Percentiles rank a stretch among this genome's conserved stretches.
phyloP scores from a whole-genome alignment of 768 basidiomycete species.

The Sarcomyxa edulis region DNA sequence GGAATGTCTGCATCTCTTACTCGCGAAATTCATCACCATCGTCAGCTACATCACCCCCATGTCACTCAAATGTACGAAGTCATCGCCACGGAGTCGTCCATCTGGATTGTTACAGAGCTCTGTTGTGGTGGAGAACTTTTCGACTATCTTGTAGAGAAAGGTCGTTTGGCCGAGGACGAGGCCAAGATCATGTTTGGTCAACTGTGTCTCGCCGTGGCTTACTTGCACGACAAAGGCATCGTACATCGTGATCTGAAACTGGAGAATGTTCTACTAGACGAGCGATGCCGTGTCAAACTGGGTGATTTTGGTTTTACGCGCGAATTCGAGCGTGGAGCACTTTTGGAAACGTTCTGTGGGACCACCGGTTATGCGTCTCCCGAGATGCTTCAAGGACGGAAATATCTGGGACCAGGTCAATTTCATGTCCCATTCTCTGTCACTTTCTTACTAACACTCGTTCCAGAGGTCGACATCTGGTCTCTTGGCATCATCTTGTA shows the following conservation, averaged over 20 bases:
- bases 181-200: constrained; percentile 91
- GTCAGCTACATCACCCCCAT: constrained; percentile 92
- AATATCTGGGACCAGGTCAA: constrained; percentile 86
- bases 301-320: constrained; percentile 95
- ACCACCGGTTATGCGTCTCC: constrained; percentile 93
- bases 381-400: constrained; percentile 84
- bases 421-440: constrained; percentile 5
- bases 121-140: constrained; percentile 97
- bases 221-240: constrained; percentile 87
- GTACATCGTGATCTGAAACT: constrained; percentile 97
- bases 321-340: constrained; percentile 72
- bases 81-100: constrained; percentile 90
- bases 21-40: constrained; percentile 97
- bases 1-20: constrained; percentile 87
- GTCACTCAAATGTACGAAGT: constrained; percentile 97
- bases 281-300: constrained; percentile 85
- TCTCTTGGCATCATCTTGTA: constrained; percentile 92
- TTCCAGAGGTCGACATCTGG: constrained; percentile 90
- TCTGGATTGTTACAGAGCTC: constrained; percentile 97
- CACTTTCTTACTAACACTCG: too few relatives aligned
- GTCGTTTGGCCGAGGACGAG: constrained; percentile 81
- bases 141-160: constrained; percentile 96
- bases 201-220: constrained; percentile 87
- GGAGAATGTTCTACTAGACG: constrained; percentile 91
- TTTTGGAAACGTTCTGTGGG: constrained; percentile 93